Conservation (phyloP, 75 land plant genomes). For the Sequoiadendron giganteum region DNA sequence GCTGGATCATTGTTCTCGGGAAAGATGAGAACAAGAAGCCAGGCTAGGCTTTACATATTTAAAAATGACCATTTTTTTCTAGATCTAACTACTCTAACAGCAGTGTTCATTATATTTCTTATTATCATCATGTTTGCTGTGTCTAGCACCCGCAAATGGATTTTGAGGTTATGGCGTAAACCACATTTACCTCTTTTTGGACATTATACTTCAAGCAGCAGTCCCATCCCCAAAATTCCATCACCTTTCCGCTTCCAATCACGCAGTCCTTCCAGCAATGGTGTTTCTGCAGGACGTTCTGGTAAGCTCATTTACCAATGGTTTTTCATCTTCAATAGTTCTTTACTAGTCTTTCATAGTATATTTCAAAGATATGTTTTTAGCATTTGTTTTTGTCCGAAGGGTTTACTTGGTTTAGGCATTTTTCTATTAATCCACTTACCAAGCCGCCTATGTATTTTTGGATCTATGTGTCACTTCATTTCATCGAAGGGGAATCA, state of each 20-base stretch:
- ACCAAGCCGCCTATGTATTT: neutral
- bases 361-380: neutral
- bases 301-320: neutral
- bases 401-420: neutral
- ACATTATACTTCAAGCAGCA: constrained; percentile 36
- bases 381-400: neutral
- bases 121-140: constrained; percentile 50
- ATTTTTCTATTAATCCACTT: neutral
- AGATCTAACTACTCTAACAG: constrained; percentile 30
- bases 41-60: constrained; percentile 15
- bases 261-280: constrained; percentile 58
- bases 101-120: constrained; percentile 36
- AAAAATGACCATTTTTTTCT: constrained; percentile 22
- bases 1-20: constrained; percentile 62
- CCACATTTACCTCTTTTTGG: constrained; percentile 64
- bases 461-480: neutral
- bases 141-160: constrained; percentile 36
- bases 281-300: constrained; percentile 21
- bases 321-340: neutral
- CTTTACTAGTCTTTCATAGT: neutral
- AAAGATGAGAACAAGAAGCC: constrained; percentile 10
- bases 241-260: constrained; percentile 58
- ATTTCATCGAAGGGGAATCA: neutral
- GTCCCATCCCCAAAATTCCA: constrained; percentile 44
- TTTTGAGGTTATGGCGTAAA: constrained; percentile 46